A percentile compares a stretch with the other conserved stretches of the same genome.
phyloP scores from a whole-genome alignment of 192 early-diverging fungal species.

The Ambispora gerdemannii region DNA sequence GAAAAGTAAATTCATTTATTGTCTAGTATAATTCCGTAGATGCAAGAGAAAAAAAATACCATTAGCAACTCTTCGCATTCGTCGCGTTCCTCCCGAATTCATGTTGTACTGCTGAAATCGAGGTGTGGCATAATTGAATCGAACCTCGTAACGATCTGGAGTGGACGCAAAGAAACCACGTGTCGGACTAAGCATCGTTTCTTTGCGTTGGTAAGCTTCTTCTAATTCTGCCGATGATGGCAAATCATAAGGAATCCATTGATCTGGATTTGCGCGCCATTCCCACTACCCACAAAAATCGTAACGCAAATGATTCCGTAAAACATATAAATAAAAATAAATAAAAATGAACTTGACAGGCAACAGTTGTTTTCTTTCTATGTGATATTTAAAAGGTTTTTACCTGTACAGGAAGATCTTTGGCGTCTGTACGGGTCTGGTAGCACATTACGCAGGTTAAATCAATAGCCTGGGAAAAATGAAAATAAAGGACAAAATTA shows the following conservation, averaged over 20 bases:
- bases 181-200: background rate
- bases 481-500: too few relatives aligned
- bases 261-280: conserved; percentile 31
- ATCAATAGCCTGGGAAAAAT: conserved; percentile 10
- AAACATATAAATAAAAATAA: too few relatives aligned
- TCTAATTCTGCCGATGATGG: conserved; percentile 23
- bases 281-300: conserved; percentile 16
- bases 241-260: conserved; percentile 31
- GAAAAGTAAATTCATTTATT: background rate
- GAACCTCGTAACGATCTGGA: conserved; percentile 21
- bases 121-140: conserved; percentile 21
- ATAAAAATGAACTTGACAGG: background rate
- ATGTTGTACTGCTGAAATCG: conserved; percentile 24
- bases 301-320: too few relatives aligned
- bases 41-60: background rate
- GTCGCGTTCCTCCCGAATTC: conserved; percentile 3
- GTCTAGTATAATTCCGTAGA: background rate
- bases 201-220: conserved; percentile 18
- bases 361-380: background rate
- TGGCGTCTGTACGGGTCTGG: conserved; percentile 17
- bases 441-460: conserved; percentile 27
- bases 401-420: conserved; percentile 32
- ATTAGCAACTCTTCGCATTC: conserved; percentile 26
- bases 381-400: background rate
- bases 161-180: conserved; percentile 25